Percentiles rank a stretch among this genome's conserved stretches.
phyloP scores from a whole-genome alignment of 441 rosid genomes.

The Erodium moschatum region DNA sequence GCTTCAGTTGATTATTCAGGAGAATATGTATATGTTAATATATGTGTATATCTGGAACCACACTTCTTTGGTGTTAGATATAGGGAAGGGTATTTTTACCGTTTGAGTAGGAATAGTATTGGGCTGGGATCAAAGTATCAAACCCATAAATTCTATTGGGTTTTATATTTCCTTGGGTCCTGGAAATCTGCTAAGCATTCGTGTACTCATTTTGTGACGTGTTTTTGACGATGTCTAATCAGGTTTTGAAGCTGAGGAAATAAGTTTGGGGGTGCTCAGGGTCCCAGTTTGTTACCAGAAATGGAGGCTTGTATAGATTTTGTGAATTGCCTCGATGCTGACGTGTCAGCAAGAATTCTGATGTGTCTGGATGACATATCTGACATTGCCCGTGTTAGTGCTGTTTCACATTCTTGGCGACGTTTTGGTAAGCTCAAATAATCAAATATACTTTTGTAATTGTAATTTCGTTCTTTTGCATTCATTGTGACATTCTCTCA shows the following conservation, averaged over 20 bases:
- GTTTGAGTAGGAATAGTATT: neutral
- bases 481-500: neutral
- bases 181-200: neutral
- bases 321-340: conserved; percentile 38
- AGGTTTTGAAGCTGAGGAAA: neutral
- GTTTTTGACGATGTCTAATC: neutral
- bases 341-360: conserved; percentile 39
- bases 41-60: too few relatives aligned
- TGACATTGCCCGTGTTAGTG: conserved; percentile 56
- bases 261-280: neutral
- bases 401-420: conserved; percentile 63
- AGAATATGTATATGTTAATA: neutral
- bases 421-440: conserved; percentile 42
- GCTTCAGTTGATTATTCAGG: neutral
- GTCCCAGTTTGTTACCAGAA: neutral
- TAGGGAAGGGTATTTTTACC: too few relatives aligned
- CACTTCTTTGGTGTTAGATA: too few relatives aligned
- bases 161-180: neutral
- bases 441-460: neutral
- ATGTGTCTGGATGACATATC: conserved; percentile 44
- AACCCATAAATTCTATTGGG: neutral
- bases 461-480: conserved; percentile 1
- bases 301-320: conserved; percentile 28
- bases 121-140: neutral
- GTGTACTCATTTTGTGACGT: neutral